Conservation (phyloP, 2,329 filamentous ascomycete species). For the Dothiorella sarmentorum region DNA sequence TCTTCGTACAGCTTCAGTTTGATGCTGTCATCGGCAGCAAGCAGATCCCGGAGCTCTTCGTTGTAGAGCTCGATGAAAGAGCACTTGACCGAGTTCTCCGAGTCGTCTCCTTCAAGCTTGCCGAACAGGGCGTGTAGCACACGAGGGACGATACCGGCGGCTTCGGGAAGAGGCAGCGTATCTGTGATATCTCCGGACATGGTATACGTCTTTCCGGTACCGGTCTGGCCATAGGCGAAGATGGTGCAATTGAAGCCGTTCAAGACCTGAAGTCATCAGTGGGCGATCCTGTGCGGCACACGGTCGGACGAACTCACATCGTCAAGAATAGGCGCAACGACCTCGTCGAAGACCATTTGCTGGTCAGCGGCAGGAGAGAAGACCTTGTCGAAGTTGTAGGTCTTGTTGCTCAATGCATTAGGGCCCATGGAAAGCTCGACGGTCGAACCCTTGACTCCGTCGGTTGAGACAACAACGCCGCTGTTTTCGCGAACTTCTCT, state of each 20-base stretch:
- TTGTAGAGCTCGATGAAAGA: slow-evolving; percentile 99
- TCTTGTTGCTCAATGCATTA: slow-evolving; percentile 89
- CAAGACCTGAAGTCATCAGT: slow-evolving; percentile 64
- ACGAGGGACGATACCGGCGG: slow-evolving; percentile 91
- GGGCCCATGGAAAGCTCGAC: slow-evolving; percentile 90
- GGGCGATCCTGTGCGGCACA: too few relatives aligned
- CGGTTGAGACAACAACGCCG: slow-evolving; percentile 82
- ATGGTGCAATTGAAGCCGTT: slow-evolving; percentile 97
- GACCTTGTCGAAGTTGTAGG: slow-evolving; percentile 94
- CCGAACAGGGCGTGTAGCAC: slow-evolving; percentile 83
- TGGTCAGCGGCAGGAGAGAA: slow-evolving; percentile 95
- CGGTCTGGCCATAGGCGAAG: slow-evolving; percentile 96
- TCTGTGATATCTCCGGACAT: slow-evolving; percentile 98
- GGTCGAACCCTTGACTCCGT: slow-evolving; percentile 79
- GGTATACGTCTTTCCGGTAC: slow-evolving; percentile 97
- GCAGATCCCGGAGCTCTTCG: slow-evolving; percentile 87
- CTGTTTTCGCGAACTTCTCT: slow-evolving; percentile 93
- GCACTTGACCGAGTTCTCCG: slow-evolving; percentile 88
- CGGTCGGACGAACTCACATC: slow-evolving; percentile 58
- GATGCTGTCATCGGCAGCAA: slow-evolving; percentile 73
- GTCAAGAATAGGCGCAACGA: slow-evolving; percentile 86
- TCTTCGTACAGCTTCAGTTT: slow-evolving; percentile 98
- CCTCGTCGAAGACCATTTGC: slow-evolving; percentile 89
- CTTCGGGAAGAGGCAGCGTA: slow-evolving; percentile 83
- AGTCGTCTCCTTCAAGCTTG: slow-evolving; percentile 71